These are phyloP conservation scores for Scleroderma citrinum DNA, from an alignment of 768 basidiomycete species.

Conservation along the genomic window DNA sequence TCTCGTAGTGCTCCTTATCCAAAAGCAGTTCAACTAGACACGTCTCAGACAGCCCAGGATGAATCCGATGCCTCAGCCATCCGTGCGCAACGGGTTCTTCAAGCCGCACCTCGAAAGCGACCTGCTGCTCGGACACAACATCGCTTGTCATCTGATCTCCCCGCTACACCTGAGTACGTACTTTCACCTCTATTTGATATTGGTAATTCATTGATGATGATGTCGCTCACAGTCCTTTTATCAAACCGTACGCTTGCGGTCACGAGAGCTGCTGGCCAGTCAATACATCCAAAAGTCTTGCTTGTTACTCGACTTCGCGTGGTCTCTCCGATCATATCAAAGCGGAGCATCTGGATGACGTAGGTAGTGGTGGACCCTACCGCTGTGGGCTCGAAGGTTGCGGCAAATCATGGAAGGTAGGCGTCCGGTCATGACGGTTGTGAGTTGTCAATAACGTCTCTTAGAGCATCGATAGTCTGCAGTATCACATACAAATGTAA, in stretches of 20 bases:
- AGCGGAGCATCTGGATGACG: conserved; percentile 30
- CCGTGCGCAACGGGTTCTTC: conserved; percentile 16
- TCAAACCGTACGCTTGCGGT: conserved; percentile 73
- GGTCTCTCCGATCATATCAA: conserved; percentile 72
- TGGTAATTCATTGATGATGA: not conserved
- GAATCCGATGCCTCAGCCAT: conserved; percentile 6
- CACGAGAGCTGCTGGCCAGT: conserved; percentile 59
- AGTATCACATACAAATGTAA: conserved; percentile 84
- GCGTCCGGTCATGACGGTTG: conserved; percentile 9
- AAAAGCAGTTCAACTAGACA: conserved; percentile 10
- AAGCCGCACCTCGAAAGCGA: conserved; percentile 17
- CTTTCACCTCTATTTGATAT: not conserved
- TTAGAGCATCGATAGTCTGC: conserved; percentile 80
- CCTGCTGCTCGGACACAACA: conserved; percentile 23
- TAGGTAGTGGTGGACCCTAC: conserved; percentile 46
- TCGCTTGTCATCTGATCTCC: conserved; percentile 41
- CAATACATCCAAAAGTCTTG: conserved; percentile 33
- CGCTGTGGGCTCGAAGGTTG: conserved; percentile 72
- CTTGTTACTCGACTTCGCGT: conserved; percentile 64
- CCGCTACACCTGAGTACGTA: conserved; percentile 41
- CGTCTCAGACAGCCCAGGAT: conserved; percentile 8
- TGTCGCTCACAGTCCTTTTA: conserved; percentile 30
- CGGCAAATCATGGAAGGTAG: conserved; percentile 80
- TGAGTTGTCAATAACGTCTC: conserved; percentile 1
- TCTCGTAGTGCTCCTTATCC: conserved; percentile 15